Evolutionary conservation across 2,329 filamentous ascomycete species (phyloP).

Genomic region (Hymenoscyphus scutula): DNA sequence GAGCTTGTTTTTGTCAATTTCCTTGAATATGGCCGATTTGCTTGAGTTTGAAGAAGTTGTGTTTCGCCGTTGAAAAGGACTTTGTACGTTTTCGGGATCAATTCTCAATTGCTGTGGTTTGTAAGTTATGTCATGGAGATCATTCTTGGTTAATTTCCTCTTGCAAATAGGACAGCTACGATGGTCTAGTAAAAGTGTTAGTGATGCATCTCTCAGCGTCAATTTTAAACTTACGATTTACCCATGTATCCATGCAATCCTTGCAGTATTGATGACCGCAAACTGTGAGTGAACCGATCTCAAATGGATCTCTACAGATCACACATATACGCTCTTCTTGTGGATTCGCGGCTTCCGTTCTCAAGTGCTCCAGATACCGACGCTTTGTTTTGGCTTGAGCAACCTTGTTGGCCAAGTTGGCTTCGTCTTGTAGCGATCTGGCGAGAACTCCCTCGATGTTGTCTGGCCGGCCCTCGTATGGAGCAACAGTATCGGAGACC

Average conservation of each 20-base stretch:
- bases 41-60: slow-evolving; percentile 22
- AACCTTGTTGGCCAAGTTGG: slow-evolving; percentile 55
- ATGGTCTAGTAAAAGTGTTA: slow-evolving; percentile 44
- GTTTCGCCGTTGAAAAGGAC: slow-evolving; percentile 31
- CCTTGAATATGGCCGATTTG: slow-evolving; percentile 66
- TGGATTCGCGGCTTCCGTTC: slow-evolving; percentile 46
- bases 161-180: slow-evolving; percentile 86
- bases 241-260: slow-evolving; percentile 81
- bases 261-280: slow-evolving; percentile 94
- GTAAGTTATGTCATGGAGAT: slow-evolving; percentile 82
- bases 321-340: slow-evolving; percentile 71
- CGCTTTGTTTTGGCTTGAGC: slow-evolving; percentile 67
- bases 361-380: slow-evolving; percentile 59
- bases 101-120: slow-evolving; percentile 73
- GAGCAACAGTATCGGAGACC: slow-evolving; percentile 83
- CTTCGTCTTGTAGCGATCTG: slow-evolving; percentile 58
- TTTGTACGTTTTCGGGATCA: slow-evolving; percentile 52
- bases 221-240: slow-evolving; percentile 41
- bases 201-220: background rate
- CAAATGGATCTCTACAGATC: slow-evolving; percentile 78
- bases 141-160: slow-evolving; percentile 56
- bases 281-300: slow-evolving; percentile 75
- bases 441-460: slow-evolving; percentile 29
- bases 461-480: slow-evolving; percentile 57
- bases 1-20: slow-evolving; percentile 69